A percentile compares a stretch with the other conserved stretches of the same genome.
Conservation (phyloP, 179 eudicot species). For the Corrigiola litoralis region DNA sequence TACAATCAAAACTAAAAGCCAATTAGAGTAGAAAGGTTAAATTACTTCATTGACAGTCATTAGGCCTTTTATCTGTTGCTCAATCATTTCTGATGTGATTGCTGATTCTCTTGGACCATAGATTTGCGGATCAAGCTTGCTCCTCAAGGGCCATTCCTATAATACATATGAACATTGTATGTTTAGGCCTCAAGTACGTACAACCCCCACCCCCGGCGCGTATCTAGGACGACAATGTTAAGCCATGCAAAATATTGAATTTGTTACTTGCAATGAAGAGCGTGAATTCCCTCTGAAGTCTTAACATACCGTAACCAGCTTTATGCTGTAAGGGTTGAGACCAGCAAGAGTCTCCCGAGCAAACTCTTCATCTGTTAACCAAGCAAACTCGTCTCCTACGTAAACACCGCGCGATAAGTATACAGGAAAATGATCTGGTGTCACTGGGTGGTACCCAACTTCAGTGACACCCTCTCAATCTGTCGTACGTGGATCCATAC, state of each 20-base stretch:
- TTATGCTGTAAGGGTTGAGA: slow-evolving; percentile 33
- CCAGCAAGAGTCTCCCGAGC: slow-evolving; percentile 44
- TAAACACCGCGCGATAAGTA: background rate
- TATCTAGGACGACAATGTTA: no score
- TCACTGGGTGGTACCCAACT: no score
- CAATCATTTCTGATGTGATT: slow-evolving; percentile 30
- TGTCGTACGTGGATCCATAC: no score
- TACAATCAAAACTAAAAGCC: no score
- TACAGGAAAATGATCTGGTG: background rate
- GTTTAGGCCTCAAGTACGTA: background rate
- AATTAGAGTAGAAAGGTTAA: no score
- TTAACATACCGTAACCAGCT: slow-evolving; percentile 28
- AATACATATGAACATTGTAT: background rate
- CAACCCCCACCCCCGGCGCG: no score
- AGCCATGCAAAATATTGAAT: no score
- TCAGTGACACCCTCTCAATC: no score
- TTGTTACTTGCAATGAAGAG: no score
- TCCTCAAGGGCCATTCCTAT: slow-evolving; percentile 45
- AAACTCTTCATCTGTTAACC: slow-evolving; percentile 39
- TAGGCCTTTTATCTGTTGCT: slow-evolving; percentile 10
- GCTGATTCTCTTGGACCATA: slow-evolving; percentile 42
- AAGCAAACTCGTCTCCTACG: slow-evolving; percentile 36
- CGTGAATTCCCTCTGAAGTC: no score
- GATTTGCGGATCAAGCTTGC: slow-evolving; percentile 31
- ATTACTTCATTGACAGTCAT: slow-evolving; percentile 28